Conservation (phyloP, 345 rosid genomes). For the Gynandropsis gynandra region DNA sequence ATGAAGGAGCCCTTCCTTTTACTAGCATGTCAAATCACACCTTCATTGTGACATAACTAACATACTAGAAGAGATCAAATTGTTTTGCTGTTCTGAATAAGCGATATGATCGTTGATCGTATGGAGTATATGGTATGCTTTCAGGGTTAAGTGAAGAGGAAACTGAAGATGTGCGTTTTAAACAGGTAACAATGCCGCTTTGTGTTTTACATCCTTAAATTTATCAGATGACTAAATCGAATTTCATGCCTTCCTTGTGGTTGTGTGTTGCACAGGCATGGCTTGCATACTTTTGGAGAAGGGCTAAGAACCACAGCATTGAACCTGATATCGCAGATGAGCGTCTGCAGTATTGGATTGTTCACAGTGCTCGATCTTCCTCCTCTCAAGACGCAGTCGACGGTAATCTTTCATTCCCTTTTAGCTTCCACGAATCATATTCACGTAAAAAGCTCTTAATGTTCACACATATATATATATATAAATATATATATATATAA, state of each 20-base stretch:
- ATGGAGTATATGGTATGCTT: constrained; percentile 2
- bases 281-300: constrained; percentile 82
- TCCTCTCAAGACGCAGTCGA: constrained; percentile 75
- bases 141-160: constrained; percentile 77
- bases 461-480: too few species aligned
- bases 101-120: too few species aligned
- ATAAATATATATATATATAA: too few species aligned
- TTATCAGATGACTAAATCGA: not conserved
- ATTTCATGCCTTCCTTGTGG: constrained; percentile 9
- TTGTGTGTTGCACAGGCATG: constrained; percentile 49
- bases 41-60: too few species aligned
- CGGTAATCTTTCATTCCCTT: constrained; percentile 36
- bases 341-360: constrained; percentile 59
- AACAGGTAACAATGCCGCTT: constrained; percentile 44
- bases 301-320: constrained; percentile 58
- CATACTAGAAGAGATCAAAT: too few species aligned
- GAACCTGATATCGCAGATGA: constrained; percentile 79
- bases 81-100: too few species aligned
- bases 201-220: not conserved
- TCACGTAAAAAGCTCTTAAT: too few species aligned
- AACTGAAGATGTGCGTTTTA: constrained; percentile 69
- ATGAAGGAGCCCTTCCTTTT: too few species aligned
- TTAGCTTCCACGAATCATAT: constrained; percentile 13
- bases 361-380: constrained; percentile 37
- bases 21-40: not conserved